These are phyloP conservation scores for Colletotrichum nymphaeae DNA, from an alignment of 2,329 filamentous ascomycete species.

Conservation along the genomic window DNA sequence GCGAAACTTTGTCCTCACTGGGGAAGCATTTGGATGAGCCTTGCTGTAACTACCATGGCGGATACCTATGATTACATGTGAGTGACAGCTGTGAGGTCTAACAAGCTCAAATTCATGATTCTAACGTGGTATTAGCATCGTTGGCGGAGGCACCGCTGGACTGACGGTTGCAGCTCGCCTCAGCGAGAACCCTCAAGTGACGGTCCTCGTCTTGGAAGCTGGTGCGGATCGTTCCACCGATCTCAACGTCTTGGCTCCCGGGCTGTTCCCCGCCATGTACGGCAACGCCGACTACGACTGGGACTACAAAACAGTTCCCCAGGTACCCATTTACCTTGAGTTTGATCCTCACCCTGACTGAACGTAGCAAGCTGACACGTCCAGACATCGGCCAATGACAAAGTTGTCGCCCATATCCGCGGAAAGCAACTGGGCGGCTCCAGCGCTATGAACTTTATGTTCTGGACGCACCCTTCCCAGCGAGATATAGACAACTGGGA, in stretches of 20 bases:
- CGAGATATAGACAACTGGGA: conserved; percentile 69
- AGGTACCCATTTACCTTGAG: conserved; percentile 17
- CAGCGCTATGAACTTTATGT: conserved; percentile 70
- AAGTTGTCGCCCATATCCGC: conserved; percentile 29
- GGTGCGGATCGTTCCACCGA: conserved; percentile 36
- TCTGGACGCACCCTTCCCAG: conserved; percentile 58
- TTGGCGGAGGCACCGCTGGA: conserved; percentile 67
- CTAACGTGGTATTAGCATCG: conserved; percentile 51
- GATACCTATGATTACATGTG: conserved; percentile 26
- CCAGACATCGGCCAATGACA: conserved; percentile 19
- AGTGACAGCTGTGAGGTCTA: conserved; percentile 19
- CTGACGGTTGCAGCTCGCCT: conserved; percentile 62
- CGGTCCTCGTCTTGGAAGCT: conserved; percentile 33
- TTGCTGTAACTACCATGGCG: conserved; percentile 2
- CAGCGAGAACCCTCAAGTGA: conserved; percentile 45
- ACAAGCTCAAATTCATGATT: too few relatives aligned
- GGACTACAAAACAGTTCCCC: conserved; percentile 40
- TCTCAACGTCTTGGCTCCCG: conserved; percentile 35
- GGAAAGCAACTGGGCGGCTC: conserved; percentile 66
- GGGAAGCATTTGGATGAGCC: neutral
- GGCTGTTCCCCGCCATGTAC: conserved; percentile 36
- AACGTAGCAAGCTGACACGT: neutral
- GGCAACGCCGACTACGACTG: conserved; percentile 37
- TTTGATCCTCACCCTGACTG: too few relatives aligned
- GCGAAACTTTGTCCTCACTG: neutral